Conservation (phyloP, 495 filamentous ascomycete genomes). For the Talaromyces trachyspermus region DNA sequence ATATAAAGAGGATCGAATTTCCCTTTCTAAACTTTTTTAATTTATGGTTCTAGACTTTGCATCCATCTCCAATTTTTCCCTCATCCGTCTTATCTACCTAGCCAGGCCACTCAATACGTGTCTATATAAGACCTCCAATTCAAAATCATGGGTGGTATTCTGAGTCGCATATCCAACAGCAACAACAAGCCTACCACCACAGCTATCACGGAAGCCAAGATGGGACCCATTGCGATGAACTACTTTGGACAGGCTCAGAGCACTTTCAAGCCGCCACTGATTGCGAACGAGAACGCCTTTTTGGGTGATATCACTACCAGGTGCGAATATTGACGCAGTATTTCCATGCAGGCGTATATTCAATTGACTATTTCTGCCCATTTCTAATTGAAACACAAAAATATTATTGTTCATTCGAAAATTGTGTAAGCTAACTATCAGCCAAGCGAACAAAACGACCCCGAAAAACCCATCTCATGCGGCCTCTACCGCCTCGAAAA, state of each 20-base stretch:
- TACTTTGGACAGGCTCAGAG: slow-evolving; percentile 56
- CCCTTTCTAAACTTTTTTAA: too few species aligned
- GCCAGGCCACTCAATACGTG: too few species aligned
- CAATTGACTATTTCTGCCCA: slow-evolving; percentile 2
- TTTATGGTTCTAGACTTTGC: too few species aligned
- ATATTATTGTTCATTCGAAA: too few species aligned
- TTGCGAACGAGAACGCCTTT: slow-evolving; percentile 69
- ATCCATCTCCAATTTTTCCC: too few species aligned
- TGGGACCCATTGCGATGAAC: slow-evolving; percentile 28
- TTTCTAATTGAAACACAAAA: background rate
- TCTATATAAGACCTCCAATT: too few species aligned
- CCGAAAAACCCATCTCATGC: slow-evolving; percentile 55
- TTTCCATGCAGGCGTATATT: too few species aligned
- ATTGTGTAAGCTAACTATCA: too few species aligned
- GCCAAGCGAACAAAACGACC: slow-evolving; percentile 50
- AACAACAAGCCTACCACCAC: background rate
- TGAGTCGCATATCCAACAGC: slow-evolving; percentile 3
- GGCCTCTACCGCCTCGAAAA: slow-evolving; percentile 72
- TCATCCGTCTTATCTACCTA: too few species aligned
- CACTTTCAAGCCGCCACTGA: slow-evolving; percentile 60
- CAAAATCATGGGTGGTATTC: background rate
- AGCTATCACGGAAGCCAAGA: slow-evolving; percentile 12
- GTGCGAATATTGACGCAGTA: slow-evolving; percentile 28
- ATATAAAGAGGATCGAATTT: too few species aligned
- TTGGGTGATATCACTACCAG: slow-evolving; percentile 59